Evolutionary conservation across 257 asterid genomes (phyloP), one percentile per base, ranked within the genome.

Genomic region (Linaria vulgaris): DNA sequence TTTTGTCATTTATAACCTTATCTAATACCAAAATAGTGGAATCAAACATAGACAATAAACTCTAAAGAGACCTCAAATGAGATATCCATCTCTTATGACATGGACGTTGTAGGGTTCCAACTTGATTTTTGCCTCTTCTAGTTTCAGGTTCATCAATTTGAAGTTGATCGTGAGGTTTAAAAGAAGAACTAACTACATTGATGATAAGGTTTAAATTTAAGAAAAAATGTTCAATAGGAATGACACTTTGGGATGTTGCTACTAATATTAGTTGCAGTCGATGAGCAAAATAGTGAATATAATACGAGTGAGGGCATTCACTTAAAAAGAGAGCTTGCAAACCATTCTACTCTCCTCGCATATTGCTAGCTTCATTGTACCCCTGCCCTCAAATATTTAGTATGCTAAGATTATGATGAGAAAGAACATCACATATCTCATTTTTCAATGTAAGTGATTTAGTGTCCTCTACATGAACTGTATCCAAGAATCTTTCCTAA

Each of bases 1-100:
- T n/a, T n/a, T n/a, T n/a, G n/a, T n/a, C n/a, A n/a, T n/a, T n/a
- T n/a, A n/a, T n/a, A n/a, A n/a, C n/a, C n/a, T n/a, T n/a, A n/a
- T n/a, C n/a, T n/a, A n/a, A 51, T 17, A 51, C 30, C 27, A 21
- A 19, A 9, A 19, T 11, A 51, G 30, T 17, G 9, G 46, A 6
- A 16, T 56, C 61, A 17, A 27, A 56, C 46, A 56, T 30, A 2
- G 30, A 14, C n/a, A 56, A 46, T 34, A 56, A 56, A 14, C 23
- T 56, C 8, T 17, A 23, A 56, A 56, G 46, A n/a, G 46, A 56
- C 38, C 13, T 56, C 7, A 56, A 56, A 34, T 56, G 61, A 16
- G 57, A 51, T 27, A 27, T 21, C 57, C 57, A 51, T 51, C 57
- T 51, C 12, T 13, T 51, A 51, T 51, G 31, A 51, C 30, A 12